Evolutionary conservation across 495 filamentous ascomycete genomes (phyloP), one percentile per base, ranked within the genome.

Genomic region (Penicillium bovifimosum): DNA sequence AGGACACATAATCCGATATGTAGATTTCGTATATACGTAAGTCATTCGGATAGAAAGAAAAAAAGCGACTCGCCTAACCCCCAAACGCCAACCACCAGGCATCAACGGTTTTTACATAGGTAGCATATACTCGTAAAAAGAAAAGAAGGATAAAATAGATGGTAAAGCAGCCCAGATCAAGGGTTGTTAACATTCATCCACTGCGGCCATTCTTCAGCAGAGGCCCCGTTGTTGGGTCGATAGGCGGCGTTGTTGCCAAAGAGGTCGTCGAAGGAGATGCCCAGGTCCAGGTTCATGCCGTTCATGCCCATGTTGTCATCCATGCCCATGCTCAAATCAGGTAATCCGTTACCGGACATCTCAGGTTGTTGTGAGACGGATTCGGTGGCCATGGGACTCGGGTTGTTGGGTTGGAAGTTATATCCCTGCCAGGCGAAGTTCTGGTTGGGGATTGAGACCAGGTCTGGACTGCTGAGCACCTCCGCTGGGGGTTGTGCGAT

Each of bases 371-470:
- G 53, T 3, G 60, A 18, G 10, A 55, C 18, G 6, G 61, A 57
- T 8, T 60, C 58, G 1, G 61, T 9, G 11, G 53, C 33, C 6
- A 64, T 50, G 29, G 56, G 60, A 26, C 49, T 62, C 6, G 48
- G 13, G 3, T 42, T 62, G 34, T 53, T 64, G 9, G 64, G 63
- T 35, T 71, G 67, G 55, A 70, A 68, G 43, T 67, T 70, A 47
- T 74, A 72, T 5, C 70, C 67, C 55, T 74, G 72, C 72, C 72
- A 76, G 27, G 72, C 60, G 38, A 73, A 76, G 34, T 74, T 74
- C 26, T 72, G 69, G 50, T 72, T 72, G 0, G 73, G 73, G 31
- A 76, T 68, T 6, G 73, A 76, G 20, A 76, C 73, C 16, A 76
- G 61, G 33, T 76, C 73, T 0, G 73, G 72, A 48, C 73, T 75